Conservation (phyloP, 805 yeast species). For the Kodamaea jinghongensis region DNA sequence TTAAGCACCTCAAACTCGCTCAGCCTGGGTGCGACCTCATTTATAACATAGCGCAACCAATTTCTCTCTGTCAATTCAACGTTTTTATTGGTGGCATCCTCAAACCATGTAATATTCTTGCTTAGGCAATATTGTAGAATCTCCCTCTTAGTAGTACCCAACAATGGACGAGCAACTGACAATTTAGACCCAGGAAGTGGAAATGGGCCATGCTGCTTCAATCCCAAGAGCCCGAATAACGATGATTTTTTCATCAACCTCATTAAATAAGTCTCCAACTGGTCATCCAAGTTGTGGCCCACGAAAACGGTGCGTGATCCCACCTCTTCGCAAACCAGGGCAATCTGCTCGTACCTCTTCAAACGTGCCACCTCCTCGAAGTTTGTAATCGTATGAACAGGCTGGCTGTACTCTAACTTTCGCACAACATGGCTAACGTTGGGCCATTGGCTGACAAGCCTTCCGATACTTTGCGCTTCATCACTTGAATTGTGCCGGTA, state of each 20-base stretch:
- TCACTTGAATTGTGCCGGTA: conserved; percentile 45
- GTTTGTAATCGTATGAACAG: conserved; percentile 31
- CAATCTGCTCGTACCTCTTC: conserved; percentile 48
- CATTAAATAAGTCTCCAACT: conserved; percentile 64
- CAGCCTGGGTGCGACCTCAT: conserved; percentile 1
- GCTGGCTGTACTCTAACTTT: conserved; percentile 20
- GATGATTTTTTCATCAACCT: conserved; percentile 45
- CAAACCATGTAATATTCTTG: conserved; percentile 56
- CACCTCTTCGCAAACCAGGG: conserved; percentile 35
- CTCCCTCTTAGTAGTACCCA: conserved; percentile 42
- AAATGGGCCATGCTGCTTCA: conserved; percentile 29
- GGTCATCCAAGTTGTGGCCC: conserved; percentile 74
- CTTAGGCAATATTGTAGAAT: conserved; percentile 45
- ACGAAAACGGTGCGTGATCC: conserved; percentile 42
- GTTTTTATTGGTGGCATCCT: conserved; percentile 63
- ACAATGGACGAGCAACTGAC: conserved; percentile 48
- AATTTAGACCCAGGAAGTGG: conserved; percentile 25
- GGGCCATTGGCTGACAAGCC: conserved; percentile 27
- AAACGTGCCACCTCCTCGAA: conserved; percentile 62
- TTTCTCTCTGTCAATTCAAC: conserved; percentile 57
- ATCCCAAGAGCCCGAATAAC: conserved; percentile 58
- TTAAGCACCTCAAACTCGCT: not conserved
- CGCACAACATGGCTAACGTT: conserved; percentile 32
- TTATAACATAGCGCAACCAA: conserved; percentile 40
- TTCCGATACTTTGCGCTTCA: conserved; percentile 49